These are phyloP conservation scores for Stephania cephalantha DNA, from an alignment of 164 flowering plant species.

Conservation along the genomic window DNA sequence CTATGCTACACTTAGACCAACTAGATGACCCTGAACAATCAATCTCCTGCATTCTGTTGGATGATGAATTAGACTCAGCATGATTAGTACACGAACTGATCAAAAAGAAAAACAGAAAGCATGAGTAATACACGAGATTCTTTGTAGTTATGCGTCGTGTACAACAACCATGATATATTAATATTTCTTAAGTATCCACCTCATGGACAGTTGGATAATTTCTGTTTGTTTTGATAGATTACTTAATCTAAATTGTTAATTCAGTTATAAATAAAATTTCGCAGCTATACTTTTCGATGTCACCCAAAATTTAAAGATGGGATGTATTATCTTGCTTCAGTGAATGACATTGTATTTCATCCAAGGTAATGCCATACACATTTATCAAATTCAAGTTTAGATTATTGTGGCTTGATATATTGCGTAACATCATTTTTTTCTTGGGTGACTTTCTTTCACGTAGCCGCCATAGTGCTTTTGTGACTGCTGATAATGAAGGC, in stretches of 20 bases:
- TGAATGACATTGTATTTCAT: conserved; percentile 73
- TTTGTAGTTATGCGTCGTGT: not conserved
- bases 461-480: conserved; percentile 44
- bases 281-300: conserved; percentile 75
- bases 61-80: not conserved
- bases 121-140: not conserved
- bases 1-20: not conserved
- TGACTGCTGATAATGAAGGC: conserved; percentile 81
- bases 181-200: not conserved
- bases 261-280: conserved; percentile 4
- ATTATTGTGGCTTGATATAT: not conserved
- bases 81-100: not conserved
- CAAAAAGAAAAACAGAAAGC: not conserved
- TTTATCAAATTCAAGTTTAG: not conserved
- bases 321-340: conserved; percentile 47
- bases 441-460: conserved; percentile 4
- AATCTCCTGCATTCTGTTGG: not conserved
- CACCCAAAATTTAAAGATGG: conserved; percentile 60
- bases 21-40: not conserved
- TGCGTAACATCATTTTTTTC: not conserved
- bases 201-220: not conserved
- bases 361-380: conserved; percentile 43
- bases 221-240: not conserved
- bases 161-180: not conserved
- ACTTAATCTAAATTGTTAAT: not conserved